Evolutionary conservation across 352 stramenopile species (phyloP).

Genomic region (Phytophthora vignae): DNA sequence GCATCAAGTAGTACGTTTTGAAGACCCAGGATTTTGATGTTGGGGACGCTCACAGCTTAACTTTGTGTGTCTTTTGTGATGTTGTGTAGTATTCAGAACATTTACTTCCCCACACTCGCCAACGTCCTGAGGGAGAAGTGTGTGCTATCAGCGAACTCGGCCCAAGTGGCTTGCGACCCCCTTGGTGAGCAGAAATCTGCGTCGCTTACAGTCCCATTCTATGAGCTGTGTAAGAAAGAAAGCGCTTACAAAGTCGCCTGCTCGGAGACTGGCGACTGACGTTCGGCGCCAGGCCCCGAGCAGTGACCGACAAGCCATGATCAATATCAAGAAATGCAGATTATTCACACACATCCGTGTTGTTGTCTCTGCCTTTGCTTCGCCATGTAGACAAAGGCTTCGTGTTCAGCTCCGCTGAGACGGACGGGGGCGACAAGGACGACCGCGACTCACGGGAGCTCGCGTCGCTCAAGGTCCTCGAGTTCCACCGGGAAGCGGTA

Average conservation of each 20-base stretch:
- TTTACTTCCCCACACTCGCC: conserved; percentile 75
- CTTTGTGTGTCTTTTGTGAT: not conserved
- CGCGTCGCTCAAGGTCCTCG: conserved; percentile 28
- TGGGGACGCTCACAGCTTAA: not conserved
- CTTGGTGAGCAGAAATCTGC: conserved; percentile 12
- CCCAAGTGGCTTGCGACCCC: conserved; percentile 53
- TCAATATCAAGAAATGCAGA: conserved; percentile 39
- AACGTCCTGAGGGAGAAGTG: conserved; percentile 75
- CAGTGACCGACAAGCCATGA: conserved; percentile 21
- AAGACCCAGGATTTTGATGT: not conserved
- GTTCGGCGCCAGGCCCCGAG: conserved; percentile 10
- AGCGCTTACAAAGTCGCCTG: conserved; percentile 39
- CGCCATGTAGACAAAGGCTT: conserved; percentile 45
- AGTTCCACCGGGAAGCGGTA: conserved; percentile 29
- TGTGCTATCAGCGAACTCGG: conserved; percentile 48
- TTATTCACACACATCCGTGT: conserved; percentile 31
- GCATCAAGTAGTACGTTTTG: conserved; percentile 72
- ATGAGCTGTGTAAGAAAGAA: conserved; percentile 50
- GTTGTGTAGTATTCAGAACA: conserved; percentile 50
- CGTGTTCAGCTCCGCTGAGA: conserved; percentile 60
- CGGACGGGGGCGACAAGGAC: conserved; percentile 27
- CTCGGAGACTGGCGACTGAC: conserved; percentile 22
- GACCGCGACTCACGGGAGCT: conserved; percentile 24
- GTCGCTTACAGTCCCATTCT: conserved; percentile 26
- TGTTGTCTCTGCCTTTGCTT: conserved; percentile 25